phyloP scores from a whole-genome alignment of 306 rosid genomes.

The Quercus engelmannii region DNA sequence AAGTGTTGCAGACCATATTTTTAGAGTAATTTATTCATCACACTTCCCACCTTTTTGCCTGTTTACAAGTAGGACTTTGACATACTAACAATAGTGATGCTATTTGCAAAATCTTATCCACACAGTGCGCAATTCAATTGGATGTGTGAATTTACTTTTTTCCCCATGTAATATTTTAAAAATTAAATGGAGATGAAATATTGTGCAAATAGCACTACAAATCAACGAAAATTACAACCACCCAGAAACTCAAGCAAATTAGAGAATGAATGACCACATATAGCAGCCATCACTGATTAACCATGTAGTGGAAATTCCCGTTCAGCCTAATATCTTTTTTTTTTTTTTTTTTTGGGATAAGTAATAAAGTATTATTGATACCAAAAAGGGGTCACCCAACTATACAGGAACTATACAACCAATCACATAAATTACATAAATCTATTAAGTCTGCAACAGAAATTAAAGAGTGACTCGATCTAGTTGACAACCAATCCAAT shows the following conservation, averaged over 20 bases:
- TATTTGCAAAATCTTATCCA: neutral
- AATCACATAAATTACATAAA: too few species aligned
- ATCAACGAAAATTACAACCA: too few species aligned
- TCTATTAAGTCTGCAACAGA: too few species aligned
- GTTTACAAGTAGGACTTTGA: neutral
- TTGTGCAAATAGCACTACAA: neutral
- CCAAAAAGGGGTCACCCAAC: too few species aligned
- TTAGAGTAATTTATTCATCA: constrained; percentile 8
- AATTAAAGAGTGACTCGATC: too few species aligned
- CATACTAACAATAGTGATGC: neutral
- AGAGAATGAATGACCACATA: too few species aligned
- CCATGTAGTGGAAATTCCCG: neutral
- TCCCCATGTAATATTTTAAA: neutral
- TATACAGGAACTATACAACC: too few species aligned
- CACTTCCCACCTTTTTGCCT: neutral
- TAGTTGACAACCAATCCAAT: too few species aligned
- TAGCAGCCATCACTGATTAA: neutral
- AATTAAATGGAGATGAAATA: neutral
- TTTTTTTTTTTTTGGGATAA: neutral
- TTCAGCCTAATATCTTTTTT: neutral
- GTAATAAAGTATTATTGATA: too few species aligned
- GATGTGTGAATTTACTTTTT: neutral
- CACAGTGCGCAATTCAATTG: neutral
- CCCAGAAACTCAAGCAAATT: too few species aligned
- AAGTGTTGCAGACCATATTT: constrained; percentile 22